These are phyloP conservation scores for Phaseolus coccineus DNA, from an alignment of 331 rosid genomes.

Conservation along the genomic window DNA sequence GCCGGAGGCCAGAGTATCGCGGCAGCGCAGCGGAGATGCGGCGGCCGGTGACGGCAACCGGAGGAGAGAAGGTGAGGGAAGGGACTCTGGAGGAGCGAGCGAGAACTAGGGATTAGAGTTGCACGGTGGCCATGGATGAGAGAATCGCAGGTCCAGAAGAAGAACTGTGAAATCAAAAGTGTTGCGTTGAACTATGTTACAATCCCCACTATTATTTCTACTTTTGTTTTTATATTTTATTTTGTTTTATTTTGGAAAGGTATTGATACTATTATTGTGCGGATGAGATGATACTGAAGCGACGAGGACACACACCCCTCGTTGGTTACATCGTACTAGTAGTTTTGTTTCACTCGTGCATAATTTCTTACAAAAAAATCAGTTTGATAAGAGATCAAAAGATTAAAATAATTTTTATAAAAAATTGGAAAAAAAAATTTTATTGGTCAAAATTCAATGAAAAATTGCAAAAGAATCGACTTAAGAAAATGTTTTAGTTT, in stretches of 20 bases:
- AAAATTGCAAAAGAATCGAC: too few relatives aligned
- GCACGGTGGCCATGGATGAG: constrained; percentile 75
- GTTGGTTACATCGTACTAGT: background rate
- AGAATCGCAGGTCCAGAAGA: constrained; percentile 48
- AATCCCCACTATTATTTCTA: background rate
- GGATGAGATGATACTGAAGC: constrained; percentile 10
- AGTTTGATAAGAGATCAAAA: too few relatives aligned
- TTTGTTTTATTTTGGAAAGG: background rate
- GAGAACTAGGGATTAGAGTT: constrained; percentile 59
- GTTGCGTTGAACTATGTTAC: background rate
- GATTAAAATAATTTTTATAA: too few relatives aligned
- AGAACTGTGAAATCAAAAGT: background rate
- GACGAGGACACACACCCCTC: background rate
- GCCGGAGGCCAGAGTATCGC: constrained; percentile 64
- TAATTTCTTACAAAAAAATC: too few relatives aligned
- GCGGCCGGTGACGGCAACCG: constrained; percentile 49
- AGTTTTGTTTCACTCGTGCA: too few relatives aligned
- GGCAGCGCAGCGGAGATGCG: constrained; percentile 47
- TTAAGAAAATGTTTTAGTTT: too few relatives aligned
- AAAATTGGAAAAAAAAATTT: too few relatives aligned
- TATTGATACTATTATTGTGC: background rate
- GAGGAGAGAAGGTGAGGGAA: constrained; percentile 51
- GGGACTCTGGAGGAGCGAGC: constrained; percentile 62
- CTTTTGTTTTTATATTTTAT: background rate
- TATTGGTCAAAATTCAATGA: too few relatives aligned